Evolutionary conservation across 1,284 basidiomycete species (phyloP).

Genomic region (Ganoderma multipileum): DNA sequence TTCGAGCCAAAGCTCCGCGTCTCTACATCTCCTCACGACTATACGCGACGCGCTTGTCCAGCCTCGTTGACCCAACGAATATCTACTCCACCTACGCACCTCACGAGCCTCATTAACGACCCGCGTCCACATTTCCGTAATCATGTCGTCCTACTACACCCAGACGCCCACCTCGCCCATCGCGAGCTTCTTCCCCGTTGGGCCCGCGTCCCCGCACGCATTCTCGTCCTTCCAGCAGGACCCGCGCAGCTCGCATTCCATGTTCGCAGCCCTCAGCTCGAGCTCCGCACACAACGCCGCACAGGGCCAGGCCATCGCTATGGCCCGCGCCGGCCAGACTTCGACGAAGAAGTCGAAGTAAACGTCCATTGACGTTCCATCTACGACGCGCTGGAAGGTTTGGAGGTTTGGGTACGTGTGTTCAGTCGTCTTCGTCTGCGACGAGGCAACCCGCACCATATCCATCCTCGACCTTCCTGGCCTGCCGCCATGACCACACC

Average conservation of each 20-base stretch:
- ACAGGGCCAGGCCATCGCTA: conserved; percentile 22
- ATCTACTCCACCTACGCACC: conserved; percentile 6
- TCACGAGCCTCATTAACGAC: conserved; percentile 8
- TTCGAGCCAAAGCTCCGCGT: conserved; percentile 11
- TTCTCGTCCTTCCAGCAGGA: conserved; percentile 69
- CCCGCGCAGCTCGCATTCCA: conserved; percentile 68
- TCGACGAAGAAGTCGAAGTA: conserved; percentile 2
- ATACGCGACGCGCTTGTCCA: conserved; percentile 1
- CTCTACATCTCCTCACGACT: conserved; percentile 2
- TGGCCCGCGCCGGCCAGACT: conserved; percentile 9
- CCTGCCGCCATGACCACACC: background rate
- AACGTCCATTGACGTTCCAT: background rate
- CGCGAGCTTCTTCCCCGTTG: conserved; percentile 45
- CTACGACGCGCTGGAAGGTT: background rate
- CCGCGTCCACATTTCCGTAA: conserved; percentile 1
- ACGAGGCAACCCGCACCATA: conserved; percentile 6
- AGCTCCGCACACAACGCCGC: conserved; percentile 24
- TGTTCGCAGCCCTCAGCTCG: conserved; percentile 64
- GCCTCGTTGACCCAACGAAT: conserved; percentile 1
- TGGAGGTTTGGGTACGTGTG: background rate
- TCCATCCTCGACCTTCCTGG: background rate
- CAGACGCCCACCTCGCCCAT: conserved; percentile 40
- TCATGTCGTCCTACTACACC: conserved; percentile 43
- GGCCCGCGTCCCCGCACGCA: conserved; percentile 54
- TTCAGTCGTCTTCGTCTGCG: conserved; percentile 16